These are phyloP conservation scores for Penicillium sp. DNA, from an alignment of 2,329 filamentous ascomycete species.

Conservation along the genomic window DNA sequence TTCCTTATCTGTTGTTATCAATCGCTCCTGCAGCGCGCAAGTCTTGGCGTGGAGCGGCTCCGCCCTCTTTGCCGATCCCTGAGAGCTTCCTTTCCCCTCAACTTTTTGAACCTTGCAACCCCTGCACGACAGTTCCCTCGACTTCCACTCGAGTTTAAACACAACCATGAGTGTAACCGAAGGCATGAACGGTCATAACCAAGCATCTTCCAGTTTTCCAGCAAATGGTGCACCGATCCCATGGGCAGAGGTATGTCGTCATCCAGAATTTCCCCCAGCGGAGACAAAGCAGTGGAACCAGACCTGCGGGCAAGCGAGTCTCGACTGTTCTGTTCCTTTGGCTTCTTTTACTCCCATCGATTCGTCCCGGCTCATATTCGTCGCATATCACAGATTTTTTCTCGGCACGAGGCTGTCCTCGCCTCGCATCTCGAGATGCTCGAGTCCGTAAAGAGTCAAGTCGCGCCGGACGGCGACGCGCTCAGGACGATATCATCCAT, in stretches of 20 bases:
- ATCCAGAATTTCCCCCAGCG: slow-evolving; percentile 5
- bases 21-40: background rate
- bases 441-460: slow-evolving; percentile 36
- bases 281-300: slow-evolving; percentile 3
- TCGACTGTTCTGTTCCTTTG: background rate
- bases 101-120: slow-evolving; percentile 2
- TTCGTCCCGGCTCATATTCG: background rate
- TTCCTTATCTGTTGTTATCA: too few species aligned
- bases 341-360: background rate
- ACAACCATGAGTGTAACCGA: slow-evolving; percentile 9
- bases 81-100: slow-evolving; percentile 7
- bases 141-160: background rate
- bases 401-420: slow-evolving; percentile 44
- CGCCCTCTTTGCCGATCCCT: slow-evolving; percentile 21
- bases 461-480: slow-evolving; percentile 31
- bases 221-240: slow-evolving; percentile 8
- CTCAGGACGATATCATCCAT: slow-evolving; percentile 38
- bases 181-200: background rate
- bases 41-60: slow-evolving; percentile 29
- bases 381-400: slow-evolving; percentile 35
- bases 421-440: slow-evolving; percentile 44
- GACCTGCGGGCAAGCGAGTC: background rate
- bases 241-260: slow-evolving; percentile 28
- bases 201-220: background rate
- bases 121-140: background rate